Evolutionary conservation across 768 basidiomycete genomes (phyloP).

Genomic region (Leccinum pellstonianum): DNA sequence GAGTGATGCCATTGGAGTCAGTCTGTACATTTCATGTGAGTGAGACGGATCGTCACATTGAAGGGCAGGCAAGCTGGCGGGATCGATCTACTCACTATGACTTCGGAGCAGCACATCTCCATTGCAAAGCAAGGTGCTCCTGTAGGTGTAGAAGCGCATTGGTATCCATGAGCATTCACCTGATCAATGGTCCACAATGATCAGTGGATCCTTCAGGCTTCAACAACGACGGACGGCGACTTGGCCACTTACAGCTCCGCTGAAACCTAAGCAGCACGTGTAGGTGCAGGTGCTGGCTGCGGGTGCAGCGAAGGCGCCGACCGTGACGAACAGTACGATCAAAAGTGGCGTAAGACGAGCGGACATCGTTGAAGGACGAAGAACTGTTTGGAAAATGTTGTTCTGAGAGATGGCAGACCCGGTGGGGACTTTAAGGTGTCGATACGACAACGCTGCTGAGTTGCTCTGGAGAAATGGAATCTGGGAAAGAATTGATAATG

Average conservation of each 20-base stretch:
- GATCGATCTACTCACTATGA: conserved; percentile 1
- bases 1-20: too few species aligned
- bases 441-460: too few species aligned
- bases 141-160: neutral
- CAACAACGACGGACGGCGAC: too few species aligned
- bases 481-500: too few species aligned
- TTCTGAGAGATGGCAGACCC: too few species aligned
- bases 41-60: neutral
- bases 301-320: neutral
- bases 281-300: neutral
- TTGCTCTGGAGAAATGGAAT: too few species aligned
- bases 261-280: neutral
- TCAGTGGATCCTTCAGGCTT: neutral
- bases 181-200: neutral
- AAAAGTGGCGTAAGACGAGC: neutral
- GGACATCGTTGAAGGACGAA: neutral
- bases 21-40: neutral
- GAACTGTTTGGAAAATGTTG: too few species aligned
- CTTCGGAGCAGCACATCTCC: neutral
- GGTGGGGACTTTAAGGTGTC: too few species aligned
- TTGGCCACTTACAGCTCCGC: neutral
- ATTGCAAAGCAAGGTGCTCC: too few species aligned
- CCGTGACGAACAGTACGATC: neutral
- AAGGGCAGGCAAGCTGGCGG: neutral
- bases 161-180: neutral